Base-by-base conservation (phyloP, 169 alveolate genomes). In the Eimeria maxima region DNA sequence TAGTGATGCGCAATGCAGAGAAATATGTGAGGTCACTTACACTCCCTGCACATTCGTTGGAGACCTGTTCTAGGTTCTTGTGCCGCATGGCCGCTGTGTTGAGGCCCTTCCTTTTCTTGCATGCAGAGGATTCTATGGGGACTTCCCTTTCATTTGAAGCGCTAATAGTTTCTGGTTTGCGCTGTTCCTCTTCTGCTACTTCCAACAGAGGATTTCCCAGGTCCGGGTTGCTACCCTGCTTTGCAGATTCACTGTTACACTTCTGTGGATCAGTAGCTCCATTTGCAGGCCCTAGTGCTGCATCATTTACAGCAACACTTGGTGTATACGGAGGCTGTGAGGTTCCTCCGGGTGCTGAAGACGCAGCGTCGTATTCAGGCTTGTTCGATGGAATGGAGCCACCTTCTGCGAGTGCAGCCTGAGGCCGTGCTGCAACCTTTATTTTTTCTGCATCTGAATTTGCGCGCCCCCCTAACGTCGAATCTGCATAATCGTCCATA, bases 71-170 rank as follows among this genome's bases (percentile, higher is more conserved):
- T 38, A 86, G 38, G 67, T 86, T 86, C 42, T 86, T 86, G n/a
- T 86, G 93, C 29, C 93, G 57, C 93, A 86, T 60, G 33, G 93
- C 93, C 16, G 93, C 93, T 7, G 93, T 18, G 63, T 86, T 86
- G 3, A 86, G 24, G 14, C 93, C 93, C 93, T 80, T 16, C 60
- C 93, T 29, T 42, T 86, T 86, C 93, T 86, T 86, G 27, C 57
- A 73, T 8, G 57, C 74, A 13, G 78, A 7, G 4, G 47, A 18
- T 16, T 81, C 71, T 53, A 29, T 33, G 14, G 74, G 83, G 11
- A 63, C 88, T 20, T 84, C 44, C 24, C 47, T 55, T 16, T 38
- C 55, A 57, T 44, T 24, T n/a, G 55, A 20, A 55, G 90, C 60
- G 38, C 81, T 65, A 86, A 45, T n/a, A 27, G 93, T 50, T 38